phyloP scores from a whole-genome alignment of 2,329 filamentous ascomycete genomes.

The Akanthomyces uredinophilus region DNA sequence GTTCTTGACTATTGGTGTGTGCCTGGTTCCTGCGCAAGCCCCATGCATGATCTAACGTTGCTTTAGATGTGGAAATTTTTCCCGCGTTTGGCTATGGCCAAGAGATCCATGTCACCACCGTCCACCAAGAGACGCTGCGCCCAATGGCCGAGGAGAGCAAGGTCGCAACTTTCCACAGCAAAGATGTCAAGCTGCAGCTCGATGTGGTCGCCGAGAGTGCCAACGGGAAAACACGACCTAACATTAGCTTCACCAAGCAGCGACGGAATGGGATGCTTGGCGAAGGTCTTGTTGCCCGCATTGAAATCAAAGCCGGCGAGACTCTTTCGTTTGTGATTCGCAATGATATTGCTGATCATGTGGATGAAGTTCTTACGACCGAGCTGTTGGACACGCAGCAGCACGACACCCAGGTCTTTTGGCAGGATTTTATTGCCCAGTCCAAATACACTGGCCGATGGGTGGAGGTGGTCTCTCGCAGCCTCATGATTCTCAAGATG shows the following conservation, averaged over 20 bases:
- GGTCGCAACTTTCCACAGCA: constrained; percentile 58
- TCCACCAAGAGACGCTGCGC: constrained; percentile 41
- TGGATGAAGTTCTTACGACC: constrained; percentile 53
- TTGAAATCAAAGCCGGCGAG: constrained; percentile 61
- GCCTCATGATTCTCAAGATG: constrained; percentile 69
- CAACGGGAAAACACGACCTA: constrained; percentile 38
- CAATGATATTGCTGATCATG: constrained; percentile 53
- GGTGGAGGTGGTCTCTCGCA: constrained; percentile 65
- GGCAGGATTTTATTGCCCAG: constrained; percentile 68
- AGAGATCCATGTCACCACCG: constrained; percentile 55
- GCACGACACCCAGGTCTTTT: constrained; percentile 64
- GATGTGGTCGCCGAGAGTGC: constrained; percentile 61
- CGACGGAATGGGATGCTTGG: constrained; percentile 49
- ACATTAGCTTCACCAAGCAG: constrained; percentile 51
- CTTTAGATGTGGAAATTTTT: constrained; percentile 61
- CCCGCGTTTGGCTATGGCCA: constrained; percentile 68
- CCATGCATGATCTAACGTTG: constrained; percentile 8
- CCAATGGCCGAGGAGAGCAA: constrained; percentile 44
- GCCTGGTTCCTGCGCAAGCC: neutral
- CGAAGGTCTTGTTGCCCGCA: constrained; percentile 56
- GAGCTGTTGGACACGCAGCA: constrained; percentile 57
- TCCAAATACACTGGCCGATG: constrained; percentile 68
- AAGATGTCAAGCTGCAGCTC: constrained; percentile 56
- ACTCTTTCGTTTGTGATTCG: constrained; percentile 64
- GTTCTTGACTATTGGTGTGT: constrained; percentile 51